Conservation (phyloP, 108 stramenopile species). For the Conticribra guillardii region DNA sequence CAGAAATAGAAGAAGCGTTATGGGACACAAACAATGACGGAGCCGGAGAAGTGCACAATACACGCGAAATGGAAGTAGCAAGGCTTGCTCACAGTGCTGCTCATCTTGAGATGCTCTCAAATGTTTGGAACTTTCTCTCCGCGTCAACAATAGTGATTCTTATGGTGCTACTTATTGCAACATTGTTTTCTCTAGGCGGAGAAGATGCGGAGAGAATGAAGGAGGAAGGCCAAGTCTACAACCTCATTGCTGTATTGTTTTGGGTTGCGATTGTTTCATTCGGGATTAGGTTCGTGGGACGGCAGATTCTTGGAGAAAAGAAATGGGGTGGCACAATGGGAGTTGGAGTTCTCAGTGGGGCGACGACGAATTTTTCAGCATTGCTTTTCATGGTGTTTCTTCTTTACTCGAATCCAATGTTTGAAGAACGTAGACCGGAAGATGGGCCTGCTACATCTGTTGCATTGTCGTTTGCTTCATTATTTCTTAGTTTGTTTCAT, state of each 20-base stretch:
- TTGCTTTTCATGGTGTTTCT: conserved; percentile 20
- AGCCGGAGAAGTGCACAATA: conserved; percentile 12
- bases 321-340: conserved; percentile 14
- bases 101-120: conserved; percentile 13
- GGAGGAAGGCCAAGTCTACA: conserved; percentile 17
- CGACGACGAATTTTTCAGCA: conserved; percentile 9
- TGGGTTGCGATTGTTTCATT: conserved; percentile 7
- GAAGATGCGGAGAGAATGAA: conserved; percentile 11
- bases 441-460: conserved; percentile 9
- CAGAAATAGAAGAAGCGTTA: conserved; percentile 19
- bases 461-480: conserved; percentile 3
- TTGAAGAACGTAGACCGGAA: conserved; percentile 1
- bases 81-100: background rate
- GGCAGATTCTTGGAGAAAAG: background rate
- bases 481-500: conserved; percentile 10
- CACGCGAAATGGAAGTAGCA: background rate
- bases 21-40: too few species aligned
- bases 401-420: conserved; percentile 8
- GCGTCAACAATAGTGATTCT: conserved; percentile 8
- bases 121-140: conserved; percentile 18
- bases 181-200: background rate
- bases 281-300: conserved; percentile 3
- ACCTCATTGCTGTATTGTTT: conserved; percentile 10
- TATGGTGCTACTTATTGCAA: conserved; percentile 3
- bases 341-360: conserved; percentile 18